Conservation (phyloP, 257 asterid species). For the Nicotiana knightiana region DNA sequence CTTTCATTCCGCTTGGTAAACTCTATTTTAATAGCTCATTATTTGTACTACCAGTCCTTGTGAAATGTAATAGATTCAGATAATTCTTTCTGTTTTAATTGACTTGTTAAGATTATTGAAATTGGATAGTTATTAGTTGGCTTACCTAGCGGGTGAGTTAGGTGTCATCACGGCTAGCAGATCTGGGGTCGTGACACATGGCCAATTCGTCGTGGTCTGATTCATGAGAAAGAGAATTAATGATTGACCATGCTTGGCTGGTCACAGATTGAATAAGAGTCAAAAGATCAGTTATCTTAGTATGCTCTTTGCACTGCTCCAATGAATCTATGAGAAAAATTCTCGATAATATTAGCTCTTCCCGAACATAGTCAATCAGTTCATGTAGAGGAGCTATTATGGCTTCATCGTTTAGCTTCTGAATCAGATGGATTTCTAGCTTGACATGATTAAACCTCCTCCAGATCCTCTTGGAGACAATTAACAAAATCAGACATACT, state of each 20-base stretch:
- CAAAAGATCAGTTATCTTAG: neutral
- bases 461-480: neutral
- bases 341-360: neutral
- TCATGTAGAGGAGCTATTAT: neutral
- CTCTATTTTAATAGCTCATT: too few relatives aligned
- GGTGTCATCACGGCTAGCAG: too few relatives aligned
- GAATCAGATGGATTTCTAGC: neutral
- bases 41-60: too few relatives aligned
- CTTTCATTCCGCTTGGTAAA: too few relatives aligned
- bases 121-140: too few relatives aligned
- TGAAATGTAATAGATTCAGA: too few relatives aligned
- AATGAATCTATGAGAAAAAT: neutral
- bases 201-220: neutral
- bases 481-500: constrained; percentile 4
- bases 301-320: neutral
- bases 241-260: neutral
- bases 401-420: neutral
- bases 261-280: neutral
- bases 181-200: too few relatives aligned
- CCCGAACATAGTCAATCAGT: constrained; percentile 6
- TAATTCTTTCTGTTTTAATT: too few relatives aligned
- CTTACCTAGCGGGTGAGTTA: too few relatives aligned
- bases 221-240: neutral
- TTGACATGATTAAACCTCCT: constrained; percentile 3
- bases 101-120: too few relatives aligned